phyloP scores from a whole-genome alignment of 306 rosid genomes.

The Pterocarpus santalinus region DNA sequence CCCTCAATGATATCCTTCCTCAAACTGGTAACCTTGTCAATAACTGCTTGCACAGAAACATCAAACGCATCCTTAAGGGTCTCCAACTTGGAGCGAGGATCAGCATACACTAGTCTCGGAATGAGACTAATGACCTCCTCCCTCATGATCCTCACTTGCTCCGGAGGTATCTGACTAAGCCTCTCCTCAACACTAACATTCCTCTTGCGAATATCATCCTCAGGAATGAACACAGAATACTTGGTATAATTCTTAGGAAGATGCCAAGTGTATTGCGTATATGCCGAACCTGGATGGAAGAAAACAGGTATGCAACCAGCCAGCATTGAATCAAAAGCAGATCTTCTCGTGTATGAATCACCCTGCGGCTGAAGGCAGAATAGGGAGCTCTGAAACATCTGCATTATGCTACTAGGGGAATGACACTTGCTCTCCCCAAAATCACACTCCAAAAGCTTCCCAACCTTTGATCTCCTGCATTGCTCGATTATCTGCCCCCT shows the following conservation, averaged over 20 bases:
- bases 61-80: constrained; percentile 90
- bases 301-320: constrained; percentile 99
- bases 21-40: constrained; percentile 82
- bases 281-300: constrained; percentile 98
- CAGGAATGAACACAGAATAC: constrained; percentile 94
- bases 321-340: constrained; percentile 96
- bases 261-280: constrained; percentile 98
- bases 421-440: constrained; percentile 99
- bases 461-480: constrained; percentile 74
- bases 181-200: constrained; percentile 83
- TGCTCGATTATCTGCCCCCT: constrained; percentile 90
- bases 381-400: constrained; percentile 93
- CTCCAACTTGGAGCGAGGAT: constrained; percentile 90
- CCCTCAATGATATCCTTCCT: constrained; percentile 86
- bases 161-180: constrained; percentile 72
- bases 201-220: constrained; percentile 82
- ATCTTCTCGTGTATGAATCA: constrained; percentile 92
- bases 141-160: constrained; percentile 83
- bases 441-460: constrained; percentile 95
- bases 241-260: constrained; percentile 81
- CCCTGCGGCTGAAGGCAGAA: constrained; percentile 99
- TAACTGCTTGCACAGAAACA: constrained; percentile 87
- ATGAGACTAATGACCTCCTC: constrained; percentile 93
- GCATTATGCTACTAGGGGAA: constrained; percentile 96
- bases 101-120: constrained; percentile 89